Evolutionary conservation across 176 grass and related monocot genomes (phyloP).

Genomic region (Olyra latifolia): DNA sequence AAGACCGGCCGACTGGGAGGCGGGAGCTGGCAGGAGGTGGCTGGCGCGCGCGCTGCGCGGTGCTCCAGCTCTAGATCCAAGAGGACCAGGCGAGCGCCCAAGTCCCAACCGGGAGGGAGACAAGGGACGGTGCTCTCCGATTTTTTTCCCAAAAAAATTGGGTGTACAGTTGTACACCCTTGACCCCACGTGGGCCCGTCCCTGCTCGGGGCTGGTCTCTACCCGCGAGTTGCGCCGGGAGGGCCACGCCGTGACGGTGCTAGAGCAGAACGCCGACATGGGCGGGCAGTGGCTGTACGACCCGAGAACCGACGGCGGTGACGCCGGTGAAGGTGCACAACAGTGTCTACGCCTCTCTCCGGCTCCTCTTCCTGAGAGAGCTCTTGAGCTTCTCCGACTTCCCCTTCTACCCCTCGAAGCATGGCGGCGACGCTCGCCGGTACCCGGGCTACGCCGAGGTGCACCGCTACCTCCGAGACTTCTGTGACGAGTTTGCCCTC

Average conservation of each 20-base stretch:
- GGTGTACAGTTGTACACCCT: too few relatives aligned
- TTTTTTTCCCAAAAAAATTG: too few relatives aligned
- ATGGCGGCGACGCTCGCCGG: slow-evolving; percentile 7
- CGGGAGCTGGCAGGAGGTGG: too few relatives aligned
- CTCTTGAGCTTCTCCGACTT: slow-evolving; percentile 33
- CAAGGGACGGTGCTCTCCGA: too few relatives aligned
- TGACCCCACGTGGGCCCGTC: too few relatives aligned
- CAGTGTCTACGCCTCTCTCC: slow-evolving; percentile 39
- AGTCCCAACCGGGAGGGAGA: too few relatives aligned
- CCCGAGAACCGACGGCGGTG: not conserved
- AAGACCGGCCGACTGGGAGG: too few relatives aligned
- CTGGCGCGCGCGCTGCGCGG: too few relatives aligned
- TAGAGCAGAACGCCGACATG: slow-evolving; percentile 41
- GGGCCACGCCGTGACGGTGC: slow-evolving; percentile 37
- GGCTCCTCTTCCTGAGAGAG: not conserved
- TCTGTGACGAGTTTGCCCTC: slow-evolving; percentile 31
- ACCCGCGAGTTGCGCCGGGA: slow-evolving; percentile 38
- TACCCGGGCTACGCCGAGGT: slow-evolving; percentile 41
- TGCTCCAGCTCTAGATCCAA: too few relatives aligned
- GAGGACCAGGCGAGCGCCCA: too few relatives aligned
- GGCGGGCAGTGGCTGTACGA: slow-evolving; percentile 62
- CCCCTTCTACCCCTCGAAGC: slow-evolving; percentile 7
- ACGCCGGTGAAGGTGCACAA: slow-evolving; percentile 14
- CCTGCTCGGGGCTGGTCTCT: too few relatives aligned
- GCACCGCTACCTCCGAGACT: slow-evolving; percentile 35